Conservation (phyloP, 1,139 yeast species). For the Arxiozyma bovina region DNA sequence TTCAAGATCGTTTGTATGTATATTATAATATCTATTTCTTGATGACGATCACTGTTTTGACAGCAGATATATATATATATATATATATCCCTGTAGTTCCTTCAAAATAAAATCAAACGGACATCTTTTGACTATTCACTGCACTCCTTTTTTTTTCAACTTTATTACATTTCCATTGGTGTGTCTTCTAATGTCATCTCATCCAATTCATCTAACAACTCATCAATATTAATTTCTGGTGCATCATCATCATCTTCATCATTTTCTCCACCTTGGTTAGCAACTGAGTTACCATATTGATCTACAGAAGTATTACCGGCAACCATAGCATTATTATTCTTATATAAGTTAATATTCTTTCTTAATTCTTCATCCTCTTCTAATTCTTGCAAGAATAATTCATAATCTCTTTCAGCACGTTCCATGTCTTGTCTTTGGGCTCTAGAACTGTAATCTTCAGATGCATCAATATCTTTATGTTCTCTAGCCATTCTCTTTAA, state of each 20-base stretch:
- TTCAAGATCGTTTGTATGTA: too few relatives aligned
- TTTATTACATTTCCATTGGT: slow-evolving; percentile 10
- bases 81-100: too few relatives aligned
- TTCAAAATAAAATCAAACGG: too few relatives aligned
- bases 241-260: slow-evolving; percentile 59
- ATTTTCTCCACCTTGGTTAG: slow-evolving; percentile 31
- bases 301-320: slow-evolving; percentile 16
- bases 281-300: slow-evolving; percentile 1
- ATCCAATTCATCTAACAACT: slow-evolving; percentile 82
- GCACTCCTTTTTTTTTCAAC: background rate
- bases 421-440: slow-evolving; percentile 83
- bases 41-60: too few relatives aligned
- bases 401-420: slow-evolving; percentile 91
- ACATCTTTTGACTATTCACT: too few relatives aligned
- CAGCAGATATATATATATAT: too few relatives aligned
- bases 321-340: slow-evolving; percentile 39
- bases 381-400: slow-evolving; percentile 88
- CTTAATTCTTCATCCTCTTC: slow-evolving; percentile 96
- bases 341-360: slow-evolving; percentile 81
- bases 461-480: slow-evolving; percentile 78
- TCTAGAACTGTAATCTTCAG: slow-evolving; percentile 54
- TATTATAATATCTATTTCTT: too few relatives aligned
- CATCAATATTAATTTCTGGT: slow-evolving; percentile 70
- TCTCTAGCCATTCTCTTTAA: slow-evolving; percentile 97
- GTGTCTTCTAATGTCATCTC: slow-evolving; percentile 69